Conservation (phyloP, 2,329 filamentous ascomycete genomes). For the Xylariomycetidae sp. region DNA sequence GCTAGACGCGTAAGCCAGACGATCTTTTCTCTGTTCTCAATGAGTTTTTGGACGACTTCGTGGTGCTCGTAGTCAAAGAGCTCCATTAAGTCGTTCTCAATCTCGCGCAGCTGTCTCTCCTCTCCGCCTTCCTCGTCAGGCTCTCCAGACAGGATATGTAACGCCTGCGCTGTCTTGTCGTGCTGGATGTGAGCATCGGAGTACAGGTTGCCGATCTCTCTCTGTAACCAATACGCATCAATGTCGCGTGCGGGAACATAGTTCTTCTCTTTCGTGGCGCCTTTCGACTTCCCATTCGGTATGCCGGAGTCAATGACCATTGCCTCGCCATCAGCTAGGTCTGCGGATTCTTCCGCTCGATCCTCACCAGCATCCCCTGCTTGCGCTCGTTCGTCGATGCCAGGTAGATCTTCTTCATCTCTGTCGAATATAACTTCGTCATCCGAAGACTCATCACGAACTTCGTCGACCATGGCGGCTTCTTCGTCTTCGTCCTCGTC, state of each 20-base stretch:
- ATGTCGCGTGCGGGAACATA: constrained; percentile 81
- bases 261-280: constrained; percentile 49
- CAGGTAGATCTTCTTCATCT: constrained; percentile 51
- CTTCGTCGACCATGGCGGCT: constrained; percentile 72
- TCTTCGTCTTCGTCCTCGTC: constrained; percentile 85
- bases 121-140: constrained; percentile 67
- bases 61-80: constrained; percentile 97
- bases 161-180: constrained; percentile 81
- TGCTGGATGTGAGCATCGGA: constrained; percentile 89
- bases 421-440: constrained; percentile 67
- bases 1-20: constrained; percentile 92
- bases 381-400: constrained; percentile 46
- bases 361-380: constrained; percentile 45
- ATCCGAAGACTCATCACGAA: constrained; percentile 82
- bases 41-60: constrained; percentile 84
- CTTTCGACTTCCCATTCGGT: constrained; percentile 41
- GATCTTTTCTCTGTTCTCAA: constrained; percentile 88
- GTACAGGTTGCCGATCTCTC: constrained; percentile 84
- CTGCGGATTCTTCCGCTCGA: constrained; percentile 45
- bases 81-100: constrained; percentile 98
- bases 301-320: constrained; percentile 76
- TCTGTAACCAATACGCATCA: constrained; percentile 94
- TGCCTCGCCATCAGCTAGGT: constrained; percentile 60
- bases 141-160: constrained; percentile 76
- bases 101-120: constrained; percentile 81